Conservation (phyloP, 768 basidiomycete genomes). For the Amanita inopinata region DNA sequence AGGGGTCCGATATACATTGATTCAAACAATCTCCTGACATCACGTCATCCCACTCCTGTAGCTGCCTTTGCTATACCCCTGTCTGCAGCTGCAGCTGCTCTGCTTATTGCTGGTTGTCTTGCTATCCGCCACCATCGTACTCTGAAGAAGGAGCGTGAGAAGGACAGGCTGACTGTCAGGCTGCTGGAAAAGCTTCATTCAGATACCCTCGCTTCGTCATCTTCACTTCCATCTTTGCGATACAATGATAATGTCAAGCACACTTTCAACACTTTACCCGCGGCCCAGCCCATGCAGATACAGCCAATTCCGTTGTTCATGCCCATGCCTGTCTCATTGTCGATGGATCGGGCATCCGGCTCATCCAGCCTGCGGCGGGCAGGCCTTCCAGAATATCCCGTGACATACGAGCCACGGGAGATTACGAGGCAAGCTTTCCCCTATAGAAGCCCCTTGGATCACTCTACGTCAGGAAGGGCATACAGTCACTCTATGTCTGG, state of each 20-base stretch:
- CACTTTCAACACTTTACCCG: not conserved
- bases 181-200: slow-evolving; percentile 1
- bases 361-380: not conserved
- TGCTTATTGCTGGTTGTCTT: slow-evolving; percentile 6
- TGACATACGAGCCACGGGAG: not conserved
- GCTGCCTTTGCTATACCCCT: slow-evolving; percentile 8
- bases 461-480: not conserved
- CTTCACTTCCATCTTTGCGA: not conserved
- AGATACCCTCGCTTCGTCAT: not conserved
- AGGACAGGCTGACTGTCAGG: not conserved
- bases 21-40: slow-evolving; percentile 1
- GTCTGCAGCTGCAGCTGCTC: slow-evolving; percentile 1
- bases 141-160: not conserved
- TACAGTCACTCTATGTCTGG: not conserved
- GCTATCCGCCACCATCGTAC: slow-evolving; percentile 2
- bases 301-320: slow-evolving; percentile 6
- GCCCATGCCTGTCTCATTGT: slow-evolving; percentile 1
- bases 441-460: not conserved
- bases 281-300: slow-evolving; percentile 4
- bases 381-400: not conserved
- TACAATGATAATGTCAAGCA: not conserved
- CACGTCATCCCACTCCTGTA: slow-evolving; percentile 2
- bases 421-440: slow-evolving; percentile 2
- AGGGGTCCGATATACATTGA: slow-evolving; percentile 5
- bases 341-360: not conserved